Conservation (phyloP, 495 filamentous ascomycete species). For the Darksidea phi region DNA sequence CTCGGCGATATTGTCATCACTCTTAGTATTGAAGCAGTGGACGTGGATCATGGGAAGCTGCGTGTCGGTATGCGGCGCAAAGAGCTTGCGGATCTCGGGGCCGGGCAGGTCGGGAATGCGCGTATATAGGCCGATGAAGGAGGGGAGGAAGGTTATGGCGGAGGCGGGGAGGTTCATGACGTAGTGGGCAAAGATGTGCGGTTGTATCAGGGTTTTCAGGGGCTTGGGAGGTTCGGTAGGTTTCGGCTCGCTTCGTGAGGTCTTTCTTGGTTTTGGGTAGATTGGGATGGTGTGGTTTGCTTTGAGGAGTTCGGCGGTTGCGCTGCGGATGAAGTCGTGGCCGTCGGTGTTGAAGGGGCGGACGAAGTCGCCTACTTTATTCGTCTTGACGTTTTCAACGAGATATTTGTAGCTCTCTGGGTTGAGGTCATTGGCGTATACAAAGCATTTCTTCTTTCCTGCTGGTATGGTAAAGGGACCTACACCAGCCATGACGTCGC, state of each 20-base stretch:
- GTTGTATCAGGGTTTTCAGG: conserved; percentile 46
- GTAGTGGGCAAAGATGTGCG: conserved; percentile 75
- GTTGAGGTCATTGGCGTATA: conserved; percentile 97
- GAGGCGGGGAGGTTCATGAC: conserved; percentile 95
- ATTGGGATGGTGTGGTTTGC: conserved; percentile 34
- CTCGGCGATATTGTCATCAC: conserved; percentile 63
- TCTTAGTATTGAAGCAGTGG: conserved; percentile 82
- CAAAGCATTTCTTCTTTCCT: conserved; percentile 84
- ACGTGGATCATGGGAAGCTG: conserved; percentile 82
- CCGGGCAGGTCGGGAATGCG: conserved; percentile 10
- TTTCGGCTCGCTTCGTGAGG: conserved; percentile 28
- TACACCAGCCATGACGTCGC: conserved; percentile 97
- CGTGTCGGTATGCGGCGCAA: conserved; percentile 56
- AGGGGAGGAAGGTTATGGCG: conserved; percentile 80
- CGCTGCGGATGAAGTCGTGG: conserved; percentile 69
- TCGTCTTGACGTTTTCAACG: conserved; percentile 64
- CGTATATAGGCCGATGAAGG: conserved; percentile 77
- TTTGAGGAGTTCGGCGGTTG: conserved; percentile 61
- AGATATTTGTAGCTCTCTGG: conserved; percentile 78
- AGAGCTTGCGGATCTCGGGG: conserved; percentile 59
- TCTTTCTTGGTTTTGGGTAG: conserved; percentile 16
- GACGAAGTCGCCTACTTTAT: conserved; percentile 81
- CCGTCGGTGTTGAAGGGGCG: conserved; percentile 78
- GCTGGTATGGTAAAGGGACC: conserved; percentile 94
- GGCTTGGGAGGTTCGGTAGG: conserved; percentile 18